Conservation (phyloP, 2,329 filamentous ascomycete genomes). For the Phoma sp. region DNA sequence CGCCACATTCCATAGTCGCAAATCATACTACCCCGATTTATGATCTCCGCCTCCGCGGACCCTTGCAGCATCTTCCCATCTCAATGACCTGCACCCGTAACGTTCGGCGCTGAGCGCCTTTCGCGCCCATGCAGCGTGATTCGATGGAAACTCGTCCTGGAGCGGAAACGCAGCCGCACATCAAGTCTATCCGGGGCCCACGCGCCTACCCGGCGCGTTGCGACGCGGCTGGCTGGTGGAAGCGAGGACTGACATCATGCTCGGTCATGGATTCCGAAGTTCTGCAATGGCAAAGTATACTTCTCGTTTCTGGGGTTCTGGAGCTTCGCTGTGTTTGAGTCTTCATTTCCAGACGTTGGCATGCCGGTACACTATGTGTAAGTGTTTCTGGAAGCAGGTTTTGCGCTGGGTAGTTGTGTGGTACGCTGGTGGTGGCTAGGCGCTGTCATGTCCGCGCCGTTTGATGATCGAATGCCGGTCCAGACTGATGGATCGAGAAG, state of each 20-base stretch:
- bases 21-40: not conserved
- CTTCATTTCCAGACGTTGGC: not conserved
- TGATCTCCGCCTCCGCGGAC: slow-evolving; percentile 1
- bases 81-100: slow-evolving; percentile 1
- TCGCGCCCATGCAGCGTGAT: not conserved
- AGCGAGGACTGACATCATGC: slow-evolving; percentile 16
- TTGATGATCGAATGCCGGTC: not conserved
- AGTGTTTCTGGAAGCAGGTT: slow-evolving; percentile 12
- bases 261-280: slow-evolving; percentile 2
- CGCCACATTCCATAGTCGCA: not conserved
- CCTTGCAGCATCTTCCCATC: slow-evolving; percentile 6
- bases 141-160: not conserved
- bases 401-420: not conserved
- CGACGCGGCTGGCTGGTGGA: slow-evolving; percentile 1
- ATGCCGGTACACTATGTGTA: slow-evolving; percentile 7
- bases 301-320: not conserved
- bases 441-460: slow-evolving; percentile 9
- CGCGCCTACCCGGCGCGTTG: slow-evolving; percentile 4
- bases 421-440: slow-evolving; percentile 8
- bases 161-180: not conserved
- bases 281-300: not conserved
- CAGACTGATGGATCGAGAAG: not conserved
- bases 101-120: not conserved
- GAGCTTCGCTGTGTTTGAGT: slow-evolving; percentile 1
- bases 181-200: slow-evolving; percentile 1